Conservation (phyloP, 768 basidiomycete species). For the Panaeolus papilionaceus region DNA sequence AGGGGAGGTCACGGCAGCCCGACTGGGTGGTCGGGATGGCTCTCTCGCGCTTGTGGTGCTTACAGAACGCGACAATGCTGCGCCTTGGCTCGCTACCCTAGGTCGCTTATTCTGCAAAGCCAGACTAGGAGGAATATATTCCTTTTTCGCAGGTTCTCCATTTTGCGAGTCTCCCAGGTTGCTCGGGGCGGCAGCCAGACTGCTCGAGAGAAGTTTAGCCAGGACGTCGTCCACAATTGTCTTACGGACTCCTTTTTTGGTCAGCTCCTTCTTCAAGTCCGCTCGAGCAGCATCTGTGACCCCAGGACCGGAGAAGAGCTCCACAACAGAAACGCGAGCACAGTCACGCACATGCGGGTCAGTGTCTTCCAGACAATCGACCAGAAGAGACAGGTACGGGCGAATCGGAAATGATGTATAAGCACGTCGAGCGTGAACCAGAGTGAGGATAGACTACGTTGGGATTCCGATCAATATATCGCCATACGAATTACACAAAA, state of each 20-base stretch:
- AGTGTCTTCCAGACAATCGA: slow-evolving; percentile 87
- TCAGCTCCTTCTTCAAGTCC: slow-evolving; percentile 92
- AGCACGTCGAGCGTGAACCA: slow-evolving; percentile 75
- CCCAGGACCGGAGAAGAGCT: slow-evolving; percentile 83
- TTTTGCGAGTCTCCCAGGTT: slow-evolving; percentile 67
- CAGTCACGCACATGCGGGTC: slow-evolving; percentile 91
- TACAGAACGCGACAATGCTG: slow-evolving; percentile 47
- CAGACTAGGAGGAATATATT: slow-evolving; percentile 80
- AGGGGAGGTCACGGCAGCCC: slow-evolving; percentile 56
- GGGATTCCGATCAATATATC: background rate
- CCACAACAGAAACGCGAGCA: slow-evolving; percentile 79
- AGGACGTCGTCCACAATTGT: slow-evolving; percentile 85
- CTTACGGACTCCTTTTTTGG: slow-evolving; percentile 86
- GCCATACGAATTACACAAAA: background rate
- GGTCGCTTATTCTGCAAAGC: slow-evolving; percentile 62
- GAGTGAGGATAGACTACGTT: slow-evolving; percentile 62
- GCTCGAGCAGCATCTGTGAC: slow-evolving; percentile 88
- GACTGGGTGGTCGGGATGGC: slow-evolving; percentile 62
- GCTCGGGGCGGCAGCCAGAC: slow-evolving; percentile 32
- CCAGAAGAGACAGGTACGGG: slow-evolving; percentile 79
- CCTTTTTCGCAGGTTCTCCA: slow-evolving; percentile 58
- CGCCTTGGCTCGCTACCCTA: slow-evolving; percentile 41
- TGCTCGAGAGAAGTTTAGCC: slow-evolving; percentile 57
- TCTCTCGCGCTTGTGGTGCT: slow-evolving; percentile 59
- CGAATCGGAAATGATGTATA: slow-evolving; percentile 82